Percentiles rank a stretch among this genome's conserved stretches.
These are phyloP conservation scores for Alternaria alternata DNA, from an alignment of 2,329 filamentous ascomycete genomes.

Conservation along the genomic window DNA sequence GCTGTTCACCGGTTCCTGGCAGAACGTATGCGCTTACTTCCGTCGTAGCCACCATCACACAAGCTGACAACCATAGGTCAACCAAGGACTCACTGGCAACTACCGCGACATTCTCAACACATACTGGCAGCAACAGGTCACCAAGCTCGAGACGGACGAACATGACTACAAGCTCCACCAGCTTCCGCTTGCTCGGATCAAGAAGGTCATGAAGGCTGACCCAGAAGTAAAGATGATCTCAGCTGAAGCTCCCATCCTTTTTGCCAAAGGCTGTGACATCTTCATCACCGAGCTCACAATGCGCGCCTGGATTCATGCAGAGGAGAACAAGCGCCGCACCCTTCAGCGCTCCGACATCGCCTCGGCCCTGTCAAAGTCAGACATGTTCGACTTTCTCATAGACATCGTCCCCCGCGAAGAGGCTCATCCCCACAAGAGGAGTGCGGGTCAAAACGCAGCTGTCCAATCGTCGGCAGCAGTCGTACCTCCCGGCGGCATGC, in stretches of 20 bases:
- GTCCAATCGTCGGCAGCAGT: constrained; percentile 53
- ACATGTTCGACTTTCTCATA: constrained; percentile 99
- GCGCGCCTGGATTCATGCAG: constrained; percentile 99
- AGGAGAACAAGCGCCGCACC: constrained; percentile 97
- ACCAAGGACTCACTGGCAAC: constrained; percentile 89
- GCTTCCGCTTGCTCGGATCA: constrained; percentile 95
- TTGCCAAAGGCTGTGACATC: constrained; percentile 98
- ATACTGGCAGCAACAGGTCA: constrained; percentile 99
- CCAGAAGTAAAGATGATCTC: constrained; percentile 99
- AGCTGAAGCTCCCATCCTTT: constrained; percentile 95
- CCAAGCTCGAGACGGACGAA: constrained; percentile 89
- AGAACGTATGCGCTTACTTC: constrained; percentile 71
- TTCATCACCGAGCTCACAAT: constrained; percentile 99
- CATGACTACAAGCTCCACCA: constrained; percentile 99
- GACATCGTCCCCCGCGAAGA: constrained; percentile 98
- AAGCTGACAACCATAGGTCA: constrained; percentile 69
- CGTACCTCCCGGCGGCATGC: constrained; percentile 43
- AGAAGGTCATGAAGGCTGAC: constrained; percentile 99
- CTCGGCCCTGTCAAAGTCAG: constrained; percentile 92
- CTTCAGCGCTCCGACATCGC: constrained; percentile 96
- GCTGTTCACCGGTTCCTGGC: constrained; percentile 92
- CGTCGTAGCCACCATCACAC: background rate
- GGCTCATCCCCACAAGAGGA: constrained; percentile 82
- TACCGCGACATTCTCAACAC: constrained; percentile 98
- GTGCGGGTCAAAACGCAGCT: constrained; percentile 48